phyloP scores from a whole-genome alignment of 441 rosid species.

The Euphorbia celastroides region DNA sequence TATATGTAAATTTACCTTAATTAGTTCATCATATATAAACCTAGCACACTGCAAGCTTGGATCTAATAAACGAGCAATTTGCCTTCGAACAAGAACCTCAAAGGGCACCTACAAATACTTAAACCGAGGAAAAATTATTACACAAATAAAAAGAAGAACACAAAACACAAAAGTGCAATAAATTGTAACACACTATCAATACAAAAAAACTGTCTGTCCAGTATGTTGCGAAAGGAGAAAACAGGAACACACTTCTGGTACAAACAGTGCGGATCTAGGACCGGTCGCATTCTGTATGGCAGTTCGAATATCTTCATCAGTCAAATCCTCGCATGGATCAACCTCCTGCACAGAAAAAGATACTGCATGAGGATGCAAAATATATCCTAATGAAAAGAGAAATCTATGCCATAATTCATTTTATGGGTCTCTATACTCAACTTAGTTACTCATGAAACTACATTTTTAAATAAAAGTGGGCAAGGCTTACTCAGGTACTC shows the following conservation, averaged over 20 bases:
- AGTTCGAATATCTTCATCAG: slow-evolving; percentile 86
- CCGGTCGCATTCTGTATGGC: slow-evolving; percentile 98
- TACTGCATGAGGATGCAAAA: slow-evolving; percentile 8
- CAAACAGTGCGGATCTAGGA: slow-evolving; percentile 80
- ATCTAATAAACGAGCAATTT: slow-evolving; percentile 84
- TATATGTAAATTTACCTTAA: slow-evolving; percentile 47
- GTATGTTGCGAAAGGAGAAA: background rate
- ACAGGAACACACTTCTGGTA: slow-evolving; percentile 66
- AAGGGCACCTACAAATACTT: slow-evolving; percentile 59
- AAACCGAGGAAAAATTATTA: background rate
- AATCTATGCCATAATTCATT: background rate
- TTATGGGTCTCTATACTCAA: background rate
- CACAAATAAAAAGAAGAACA: background rate
- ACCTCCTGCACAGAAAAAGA: slow-evolving; percentile 54
- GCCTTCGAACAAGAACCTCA: slow-evolving; percentile 92
- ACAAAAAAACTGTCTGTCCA: background rate
- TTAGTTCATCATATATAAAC: slow-evolving; percentile 84
- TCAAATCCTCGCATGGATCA: slow-evolving; percentile 92
- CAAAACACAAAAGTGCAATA: background rate
- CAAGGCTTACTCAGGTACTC: background rate
- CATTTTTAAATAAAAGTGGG: background rate
- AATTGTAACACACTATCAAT: background rate
- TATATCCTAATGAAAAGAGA: background rate
- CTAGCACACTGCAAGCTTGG: slow-evolving; percentile 96
- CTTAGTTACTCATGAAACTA: slow-evolving; percentile 1